These are phyloP conservation scores for Fusarium oligoseptatum DNA, from an alignment of 2,329 filamentous ascomycete species.

Conservation along the genomic window DNA sequence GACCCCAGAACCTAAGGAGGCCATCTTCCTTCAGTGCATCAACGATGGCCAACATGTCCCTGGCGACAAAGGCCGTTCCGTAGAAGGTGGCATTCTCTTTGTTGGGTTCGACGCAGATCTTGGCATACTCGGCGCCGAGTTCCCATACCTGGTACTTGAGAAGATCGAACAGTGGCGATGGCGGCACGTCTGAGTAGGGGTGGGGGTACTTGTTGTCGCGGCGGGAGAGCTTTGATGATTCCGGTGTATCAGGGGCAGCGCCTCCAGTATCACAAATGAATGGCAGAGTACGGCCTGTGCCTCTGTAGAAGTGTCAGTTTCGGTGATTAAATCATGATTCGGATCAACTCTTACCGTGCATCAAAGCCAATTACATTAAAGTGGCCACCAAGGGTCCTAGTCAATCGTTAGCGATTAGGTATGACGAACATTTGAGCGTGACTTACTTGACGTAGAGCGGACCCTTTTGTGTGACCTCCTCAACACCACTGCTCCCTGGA, in stretches of 20 bases:
- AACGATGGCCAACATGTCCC: slow-evolving; percentile 55
- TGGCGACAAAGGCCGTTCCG: slow-evolving; percentile 51
- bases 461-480: slow-evolving; percentile 5
- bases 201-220: slow-evolving; percentile 1
- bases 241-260: not conserved
- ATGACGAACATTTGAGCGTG: not conserved
- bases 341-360: slow-evolving; percentile 16
- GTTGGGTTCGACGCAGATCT: slow-evolving; percentile 40
- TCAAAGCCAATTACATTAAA: slow-evolving; percentile 27
- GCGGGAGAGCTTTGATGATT: not conserved
- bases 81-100: slow-evolving; percentile 45
- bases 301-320: slow-evolving; percentile 3
- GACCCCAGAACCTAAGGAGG: slow-evolving; percentile 51
- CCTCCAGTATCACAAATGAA: slow-evolving; percentile 10
- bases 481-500: slow-evolving; percentile 43
- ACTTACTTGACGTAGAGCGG: slow-evolving; percentile 16
- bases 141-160: slow-evolving; percentile 5
- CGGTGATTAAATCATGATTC: not conserved
- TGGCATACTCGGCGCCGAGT: not conserved
- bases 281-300: slow-evolving; percentile 23
- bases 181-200: slow-evolving; percentile 1
- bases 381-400: slow-evolving; percentile 23
- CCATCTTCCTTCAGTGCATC: slow-evolving; percentile 53
- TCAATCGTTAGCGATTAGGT: not conserved
- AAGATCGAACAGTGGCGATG: not conserved